Base-by-base conservation (phyloP, 1,139 yeast genomes). In the Trichomonascaceae sp. region DNA sequence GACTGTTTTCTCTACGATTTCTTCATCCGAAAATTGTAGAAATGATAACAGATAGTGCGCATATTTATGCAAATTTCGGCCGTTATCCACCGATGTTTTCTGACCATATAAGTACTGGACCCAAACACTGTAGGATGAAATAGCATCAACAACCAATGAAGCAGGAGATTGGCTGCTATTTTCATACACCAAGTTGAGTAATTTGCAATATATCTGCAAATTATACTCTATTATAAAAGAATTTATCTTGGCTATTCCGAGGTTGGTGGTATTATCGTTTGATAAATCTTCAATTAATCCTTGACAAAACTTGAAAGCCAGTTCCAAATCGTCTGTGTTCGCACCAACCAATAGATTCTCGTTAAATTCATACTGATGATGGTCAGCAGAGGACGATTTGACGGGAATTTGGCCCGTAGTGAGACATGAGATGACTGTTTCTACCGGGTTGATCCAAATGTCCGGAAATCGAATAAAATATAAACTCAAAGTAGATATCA, bases 21-120 rank as follows among this genome's bases (percentile, higher is more conserved):
- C 77, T 73, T 47, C 79, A 60, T 51, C 71, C 65, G n/a, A 63
- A 60, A 6, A 79, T 73, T 52, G 65, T 67, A 43, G 67, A 60
- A 60, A 76, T 76, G 5, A 78, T 71, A 53, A 66, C 60, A 10
- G 74, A 64, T 15, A 72, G 67, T 55, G 73, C 70, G 15, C 67
- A 58, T 15, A 74, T 61, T 56, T 57, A 47, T 55, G 58, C 41
- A 60, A 39, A 7, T 76, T 77, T 70, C 18, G 76, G 64, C 41
- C 75, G 55, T 54, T 74, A 67, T 30, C 69, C 68, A 41, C 20
- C 9, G 38, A n/a, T 15, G 53, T 38, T 9, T 53, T 55, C 6
- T 53, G 53, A n/a, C 55, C 55, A 17, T 51, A 44, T 46, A 60
- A 59, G 45, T 60, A 61, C 4, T 53, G 45, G n/a, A 62, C 56